Conservation (phyloP, 2,329 filamentous ascomycete genomes). For the Chaetomium globosum region DNA sequence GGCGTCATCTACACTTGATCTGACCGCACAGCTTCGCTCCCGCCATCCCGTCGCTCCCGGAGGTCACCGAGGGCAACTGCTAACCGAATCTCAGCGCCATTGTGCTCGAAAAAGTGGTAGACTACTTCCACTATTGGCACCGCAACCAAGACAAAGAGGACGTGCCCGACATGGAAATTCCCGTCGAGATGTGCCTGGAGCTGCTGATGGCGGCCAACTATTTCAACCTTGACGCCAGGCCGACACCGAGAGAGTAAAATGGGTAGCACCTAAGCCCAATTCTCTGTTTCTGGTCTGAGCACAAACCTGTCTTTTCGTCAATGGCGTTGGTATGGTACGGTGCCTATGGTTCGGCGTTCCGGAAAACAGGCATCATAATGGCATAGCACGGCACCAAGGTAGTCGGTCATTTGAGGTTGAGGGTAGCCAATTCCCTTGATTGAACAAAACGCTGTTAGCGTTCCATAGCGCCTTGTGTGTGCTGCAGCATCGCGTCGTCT, state of each 20-base stretch:
- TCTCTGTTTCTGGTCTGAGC: neutral
- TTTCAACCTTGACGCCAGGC: slow-evolving; percentile 61
- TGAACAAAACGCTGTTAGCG: neutral
- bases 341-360: slow-evolving; percentile 2
- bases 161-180: slow-evolving; percentile 79
- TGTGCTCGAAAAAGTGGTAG: slow-evolving; percentile 77
- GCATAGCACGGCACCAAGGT: neutral
- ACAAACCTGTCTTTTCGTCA: neutral
- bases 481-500: neutral
- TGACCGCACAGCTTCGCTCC: slow-evolving; percentile 44
- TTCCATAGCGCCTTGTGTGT: neutral
- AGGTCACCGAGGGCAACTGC: slow-evolving; percentile 15
- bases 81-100: slow-evolving; percentile 57
- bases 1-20: slow-evolving; percentile 66
- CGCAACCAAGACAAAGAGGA: slow-evolving; percentile 70
- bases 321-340: slow-evolving; percentile 9
- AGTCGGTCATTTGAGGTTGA: slow-evolving; percentile 1
- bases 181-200: slow-evolving; percentile 76
- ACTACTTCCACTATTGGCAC: slow-evolving; percentile 84
- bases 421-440: neutral
- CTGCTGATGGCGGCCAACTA: slow-evolving; percentile 77
- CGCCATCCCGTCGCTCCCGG: neutral
- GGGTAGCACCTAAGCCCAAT: neutral
- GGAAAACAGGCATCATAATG: neutral
- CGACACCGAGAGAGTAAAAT: neutral